Conservation (phyloP, 1,284 basidiomycete genomes). For the Agaricales sp. region DNA sequence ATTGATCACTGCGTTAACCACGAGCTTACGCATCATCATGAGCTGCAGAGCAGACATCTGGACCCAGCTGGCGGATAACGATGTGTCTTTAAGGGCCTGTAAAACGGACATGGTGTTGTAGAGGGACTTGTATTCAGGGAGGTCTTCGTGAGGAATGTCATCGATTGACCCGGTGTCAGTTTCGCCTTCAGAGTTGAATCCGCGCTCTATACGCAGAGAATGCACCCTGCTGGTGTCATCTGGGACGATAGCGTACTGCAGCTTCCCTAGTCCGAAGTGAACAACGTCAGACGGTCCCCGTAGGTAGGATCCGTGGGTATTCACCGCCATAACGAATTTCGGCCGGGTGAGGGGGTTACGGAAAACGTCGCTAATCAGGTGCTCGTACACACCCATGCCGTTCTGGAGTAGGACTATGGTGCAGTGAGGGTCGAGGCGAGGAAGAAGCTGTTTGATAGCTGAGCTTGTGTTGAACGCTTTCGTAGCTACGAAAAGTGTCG, state of each 20-base stretch:
- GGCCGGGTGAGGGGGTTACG: conserved; percentile 66
- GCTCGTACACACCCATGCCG: conserved; percentile 85
- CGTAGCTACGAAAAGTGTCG: conserved; percentile 72
- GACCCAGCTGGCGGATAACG: conserved; percentile 42
- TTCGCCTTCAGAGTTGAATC: conserved; percentile 24
- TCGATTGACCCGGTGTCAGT: conserved; percentile 24
- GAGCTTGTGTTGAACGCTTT: conserved; percentile 63
- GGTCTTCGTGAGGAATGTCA: conserved; percentile 45
- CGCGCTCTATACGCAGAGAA: conserved; percentile 42
- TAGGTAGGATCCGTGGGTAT: conserved; percentile 70
- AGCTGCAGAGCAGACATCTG: conserved; percentile 65
- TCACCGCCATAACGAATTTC: conserved; percentile 78
- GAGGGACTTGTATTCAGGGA: conserved; percentile 42
- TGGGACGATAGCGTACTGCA: conserved; percentile 76
- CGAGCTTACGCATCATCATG: conserved; percentile 73
- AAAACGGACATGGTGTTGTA: conserved; percentile 64
- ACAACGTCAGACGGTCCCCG: conserved; percentile 46
- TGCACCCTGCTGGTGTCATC: conserved; percentile 24
- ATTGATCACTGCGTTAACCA: conserved; percentile 81
- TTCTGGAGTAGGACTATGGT: conserved; percentile 91
- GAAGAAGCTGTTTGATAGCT: conserved; percentile 51
- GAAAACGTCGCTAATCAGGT: conserved; percentile 63
- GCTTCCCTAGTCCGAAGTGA: conserved; percentile 66
- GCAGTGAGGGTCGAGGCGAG: conserved; percentile 55
- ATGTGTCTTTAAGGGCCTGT: conserved; percentile 36